phyloP scores from a whole-genome alignment of 371 early-diverging fungal species.

The Globomyces sp. region DNA sequence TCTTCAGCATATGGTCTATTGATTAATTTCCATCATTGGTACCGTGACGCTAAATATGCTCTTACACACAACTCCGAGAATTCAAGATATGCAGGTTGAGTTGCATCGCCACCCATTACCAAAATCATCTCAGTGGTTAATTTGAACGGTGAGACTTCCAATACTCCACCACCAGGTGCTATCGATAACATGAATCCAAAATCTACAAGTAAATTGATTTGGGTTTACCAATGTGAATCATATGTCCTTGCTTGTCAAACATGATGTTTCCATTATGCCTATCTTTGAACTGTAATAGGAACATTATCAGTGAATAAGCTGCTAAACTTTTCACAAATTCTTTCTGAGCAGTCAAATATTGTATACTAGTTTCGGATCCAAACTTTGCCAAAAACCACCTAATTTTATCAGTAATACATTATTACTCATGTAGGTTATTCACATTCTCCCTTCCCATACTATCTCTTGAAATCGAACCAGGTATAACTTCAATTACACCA shows the following conservation, averaged over 20 bases:
- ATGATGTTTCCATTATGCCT: constrained; percentile 99
- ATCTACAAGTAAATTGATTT: constrained; percentile 55
- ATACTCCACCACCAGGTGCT: constrained; percentile 97
- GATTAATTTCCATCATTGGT: constrained; percentile 20
- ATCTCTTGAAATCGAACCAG: constrained; percentile 97
- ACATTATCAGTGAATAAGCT: constrained; percentile 96
- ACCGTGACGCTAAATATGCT: constrained; percentile 83
- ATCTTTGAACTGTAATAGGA: constrained; percentile 97
- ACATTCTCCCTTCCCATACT: constrained; percentile 98
- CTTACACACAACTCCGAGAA: constrained; percentile 90
- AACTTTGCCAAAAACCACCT: constrained; percentile 89
- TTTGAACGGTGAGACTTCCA: constrained; percentile 99
- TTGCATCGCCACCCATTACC: constrained; percentile 89
- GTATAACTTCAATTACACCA: constrained; percentile 99
- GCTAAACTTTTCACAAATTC: constrained; percentile 97
- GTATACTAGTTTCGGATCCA: constrained; percentile 88
- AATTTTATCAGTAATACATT: too few species aligned
- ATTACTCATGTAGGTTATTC: constrained; percentile 83
- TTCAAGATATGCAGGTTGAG: constrained; percentile 79
- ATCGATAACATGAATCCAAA: constrained; percentile 99
- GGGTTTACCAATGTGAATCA: constrained; percentile 92
- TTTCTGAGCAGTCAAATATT: constrained; percentile 81
- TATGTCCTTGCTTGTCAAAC: constrained; percentile 96
- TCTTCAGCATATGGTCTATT: constrained; percentile 88
- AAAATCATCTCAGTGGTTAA: constrained; percentile 97